phyloP scores from a whole-genome alignment of 164 flowering plant genomes.

The Aristolochia californica region DNA sequence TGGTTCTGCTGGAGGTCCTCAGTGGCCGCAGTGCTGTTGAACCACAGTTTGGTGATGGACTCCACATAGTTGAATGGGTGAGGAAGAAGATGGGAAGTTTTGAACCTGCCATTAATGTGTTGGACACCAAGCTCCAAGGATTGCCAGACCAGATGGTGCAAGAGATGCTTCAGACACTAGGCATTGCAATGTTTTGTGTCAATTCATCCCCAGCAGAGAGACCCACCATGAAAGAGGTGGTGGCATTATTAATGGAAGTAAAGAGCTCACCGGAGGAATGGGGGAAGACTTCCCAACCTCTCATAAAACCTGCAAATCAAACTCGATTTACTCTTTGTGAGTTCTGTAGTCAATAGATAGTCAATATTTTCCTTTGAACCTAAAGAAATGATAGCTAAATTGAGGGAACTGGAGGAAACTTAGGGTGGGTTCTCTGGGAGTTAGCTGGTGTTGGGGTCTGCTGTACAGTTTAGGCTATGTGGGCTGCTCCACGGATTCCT shows the following conservation, averaged over 20 bases:
- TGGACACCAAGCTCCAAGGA: constrained; percentile 67
- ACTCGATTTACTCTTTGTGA: constrained; percentile 17
- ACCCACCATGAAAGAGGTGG: constrained; percentile 98
- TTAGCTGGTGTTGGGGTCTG: constrained; percentile 10
- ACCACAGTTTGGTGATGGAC: constrained; percentile 56
- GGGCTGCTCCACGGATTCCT: constrained; percentile 3
- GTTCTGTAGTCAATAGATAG: constrained; percentile 21
- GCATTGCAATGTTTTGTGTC: constrained; percentile 95
- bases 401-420: constrained; percentile 1
- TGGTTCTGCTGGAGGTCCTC: constrained; percentile 74
- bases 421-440: constrained; percentile 5
- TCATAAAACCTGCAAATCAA: constrained; percentile 66
- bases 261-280: constrained; percentile 81
- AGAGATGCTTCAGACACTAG: constrained; percentile 91
- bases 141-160: constrained; percentile 76
- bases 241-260: constrained; percentile 81
- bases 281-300: constrained; percentile 88
- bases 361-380: constrained; percentile 13
- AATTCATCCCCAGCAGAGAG: constrained; percentile 76
- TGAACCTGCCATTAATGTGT: constrained; percentile 60
- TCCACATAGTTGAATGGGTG: constrained; percentile 96
- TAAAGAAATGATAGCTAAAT: constrained; percentile 7
- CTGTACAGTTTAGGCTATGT: constrained; percentile 36
- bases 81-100: constrained; percentile 90
- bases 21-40: constrained; percentile 80